Conservation (phyloP, 352 stramenopile species). For the Pythium insidiosum region DNA sequence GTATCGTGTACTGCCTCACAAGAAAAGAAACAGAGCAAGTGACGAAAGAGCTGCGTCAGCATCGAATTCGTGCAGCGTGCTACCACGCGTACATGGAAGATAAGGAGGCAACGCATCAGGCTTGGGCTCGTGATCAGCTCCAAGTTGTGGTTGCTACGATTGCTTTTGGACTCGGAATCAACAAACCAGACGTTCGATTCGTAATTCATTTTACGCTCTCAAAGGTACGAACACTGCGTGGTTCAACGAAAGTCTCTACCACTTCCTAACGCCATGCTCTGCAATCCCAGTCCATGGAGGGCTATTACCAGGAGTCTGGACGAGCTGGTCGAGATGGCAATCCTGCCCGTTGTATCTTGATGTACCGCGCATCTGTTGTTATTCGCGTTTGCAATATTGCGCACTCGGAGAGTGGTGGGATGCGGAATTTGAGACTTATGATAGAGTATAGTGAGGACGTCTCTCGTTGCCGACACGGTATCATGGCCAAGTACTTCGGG, state of each 20-base stretch:
- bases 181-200: conserved; percentile 90
- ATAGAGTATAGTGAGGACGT: conserved; percentile 38
- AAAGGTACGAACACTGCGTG: conserved; percentile 26
- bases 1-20: conserved; percentile 91
- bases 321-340: conserved; percentile 92
- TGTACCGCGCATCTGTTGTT: conserved; percentile 79
- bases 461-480: conserved; percentile 11
- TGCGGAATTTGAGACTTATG: conserved; percentile 56
- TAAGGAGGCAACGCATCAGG: conserved; percentile 56
- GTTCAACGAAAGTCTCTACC: too few species aligned
- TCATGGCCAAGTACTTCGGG: conserved; percentile 45
- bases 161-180: conserved; percentile 92
- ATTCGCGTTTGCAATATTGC: conserved; percentile 62
- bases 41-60: conserved; percentile 51
- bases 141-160: conserved; percentile 92
- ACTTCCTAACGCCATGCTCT: too few species aligned
- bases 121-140: conserved; percentile 40
- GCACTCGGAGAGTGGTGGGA: conserved; percentile 46
- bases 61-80: conserved; percentile 69
- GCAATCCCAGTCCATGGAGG: conserved; percentile 92
- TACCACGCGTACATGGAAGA: conserved; percentile 86
- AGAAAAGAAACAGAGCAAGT: conserved; percentile 90
- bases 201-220: conserved; percentile 86
- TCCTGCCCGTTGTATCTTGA: conserved; percentile 76
- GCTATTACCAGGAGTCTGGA: conserved; percentile 97